Base-by-base conservation (phyloP, 2,329 filamentous ascomycete species). In the Exophiala mesophila region DNA sequence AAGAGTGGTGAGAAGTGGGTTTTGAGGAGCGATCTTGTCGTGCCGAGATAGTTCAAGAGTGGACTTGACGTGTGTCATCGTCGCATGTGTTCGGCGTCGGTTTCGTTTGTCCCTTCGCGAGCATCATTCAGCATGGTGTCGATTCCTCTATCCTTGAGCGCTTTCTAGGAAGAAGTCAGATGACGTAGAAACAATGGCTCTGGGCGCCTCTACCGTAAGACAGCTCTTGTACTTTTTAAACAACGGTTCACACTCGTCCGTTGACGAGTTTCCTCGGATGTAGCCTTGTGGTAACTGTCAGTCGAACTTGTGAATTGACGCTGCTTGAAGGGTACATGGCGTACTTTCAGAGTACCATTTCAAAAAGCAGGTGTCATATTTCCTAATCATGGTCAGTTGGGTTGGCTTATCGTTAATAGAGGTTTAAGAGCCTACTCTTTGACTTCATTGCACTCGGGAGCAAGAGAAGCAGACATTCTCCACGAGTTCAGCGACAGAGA, bases 291-390 rank as follows among this genome's bases (percentile, higher is more conserved):
- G 12, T 10, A 16, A n/a, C 36, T 31, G 30, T 29, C 34, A 50
- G 38, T 23, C 17, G n/a, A n/a, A n/a, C n/a, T n/a, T n/a, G n/a
- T n/a, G n/a, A n/a, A n/a, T n/a, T n/a, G n/a, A n/a, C n/a, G n/a
- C n/a, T n/a, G n/a, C n/a, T n/a, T n/a, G n/a, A n/a, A n/a, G 23
- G 28, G 32, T n/a, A n/a, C 23, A 13, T 19, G 37, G 39, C 83
- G 45, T 73, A 96, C 92, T 97, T 68, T 98, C 92, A 62, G 89
- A 96, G 66, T 98, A 98, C 92, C 92, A 98, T 69, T 95, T 97
- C 52, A 98, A 71, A 63, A 98, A 98, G 69, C 92, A 98, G 39
- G 84, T 89, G 65, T 98, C 92, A 63, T 98, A 98, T 57, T 83
- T 86, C 63, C 89, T 96, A 49, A 31, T 40, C 43, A 26, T 48